Base-by-base conservation (phyloP, 2,329 filamentous ascomycete species). In the Sporothrix sp. region DNA sequence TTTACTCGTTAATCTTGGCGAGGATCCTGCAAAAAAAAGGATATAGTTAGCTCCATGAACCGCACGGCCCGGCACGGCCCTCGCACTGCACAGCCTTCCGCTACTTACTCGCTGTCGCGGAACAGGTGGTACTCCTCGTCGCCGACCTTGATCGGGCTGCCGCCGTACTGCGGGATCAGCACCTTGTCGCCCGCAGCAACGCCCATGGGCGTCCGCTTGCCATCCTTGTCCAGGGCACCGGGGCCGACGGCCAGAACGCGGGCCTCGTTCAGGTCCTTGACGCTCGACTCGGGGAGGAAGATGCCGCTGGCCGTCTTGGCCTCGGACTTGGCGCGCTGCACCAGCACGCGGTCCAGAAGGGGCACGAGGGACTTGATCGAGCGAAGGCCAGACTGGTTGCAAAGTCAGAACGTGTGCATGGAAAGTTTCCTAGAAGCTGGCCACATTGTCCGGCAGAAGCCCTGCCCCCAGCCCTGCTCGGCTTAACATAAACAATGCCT, bases 261-360 rank as follows among this genome's bases (percentile, higher is more conserved):
- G 63, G 87, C 93, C 78, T 97, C 91, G 73, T 96, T 97, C 67
- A 97, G 81, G 71, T 98, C 93, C 81, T 98, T 95, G 66, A 97
- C 88, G 64, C 85, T 87, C 56, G 84, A 90, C 76, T 98, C 93
- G 61, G 93, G 93, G 59, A 98, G 86, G 79, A 94, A 96, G 78
- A 98, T 95, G 64, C 93, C 93, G 65, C 84, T 84, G 62, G 93
- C 89, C 45, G 93, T 98, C 80, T 96, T 96, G 67, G 89, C 71
- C 74, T 97, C 91, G 64, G 91, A 87, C 78, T 97, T 97, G 74
- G 96, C 74, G 72, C 93, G 88, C 82, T 98, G 93, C 61, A 98
- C 88, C 58, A 98, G 85, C 62, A 98, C 89, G 63, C 93, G 91
- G 82, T 98, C 93, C 71, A 98, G 84, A 61, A 98, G 90, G 57